Base-by-base conservation (phyloP, 352 stramenopile genomes). In the Globisporangium sylvaticum region DNA sequence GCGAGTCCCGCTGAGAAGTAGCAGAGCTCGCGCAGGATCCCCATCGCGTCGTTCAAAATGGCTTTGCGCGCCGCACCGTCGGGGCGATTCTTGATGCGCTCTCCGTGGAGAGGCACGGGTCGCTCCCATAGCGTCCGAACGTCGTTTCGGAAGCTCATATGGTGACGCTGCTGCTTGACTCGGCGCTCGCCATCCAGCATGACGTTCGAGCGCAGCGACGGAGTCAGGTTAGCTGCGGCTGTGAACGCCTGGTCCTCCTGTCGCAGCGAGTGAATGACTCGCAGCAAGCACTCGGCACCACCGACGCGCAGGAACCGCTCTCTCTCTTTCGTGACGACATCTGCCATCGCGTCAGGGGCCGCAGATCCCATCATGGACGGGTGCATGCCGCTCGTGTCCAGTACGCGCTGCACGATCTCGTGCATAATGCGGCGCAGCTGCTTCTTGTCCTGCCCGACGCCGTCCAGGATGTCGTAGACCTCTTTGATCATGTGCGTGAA, bases 11-110 rank as follows among this genome's bases (percentile, higher is more conserved):
- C 72, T 5, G 88, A 91, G 62, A 94, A 87, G 69, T 94, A 95
- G 74, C 83, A 91, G 25, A 97, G 75, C 50, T 96, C 88, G 12
- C 88, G 72, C 48, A 97, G 69, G 24, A 96, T 81, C 0, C 74
- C 80, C 84, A 92, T 89, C n/a, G 81, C 80, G 69, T 91, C 81
- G 62, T 92, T 89, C 42, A 92, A 65, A 48, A 85, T 80, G 57
- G 77, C 73, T 64, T 84, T 84, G 27, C 79, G 67, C 53, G 84
- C 68, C n/a, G 72, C 72, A 39, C 75, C 72, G 60, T 90, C 81
- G 4, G 72, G 74, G 18, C 78, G 73, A 29, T 67, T 79, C 74
- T 88, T 90, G 20, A 56, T 48, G 22, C 62, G 53, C 2, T 72
- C 67, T 24, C 81, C 52, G 9, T 65, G 59, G 6, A 83, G 65